These are phyloP conservation scores for Scopulariopsis brevicaulis DNA, from an alignment of 2,329 filamentous ascomycete species.

Conservation along the genomic window DNA sequence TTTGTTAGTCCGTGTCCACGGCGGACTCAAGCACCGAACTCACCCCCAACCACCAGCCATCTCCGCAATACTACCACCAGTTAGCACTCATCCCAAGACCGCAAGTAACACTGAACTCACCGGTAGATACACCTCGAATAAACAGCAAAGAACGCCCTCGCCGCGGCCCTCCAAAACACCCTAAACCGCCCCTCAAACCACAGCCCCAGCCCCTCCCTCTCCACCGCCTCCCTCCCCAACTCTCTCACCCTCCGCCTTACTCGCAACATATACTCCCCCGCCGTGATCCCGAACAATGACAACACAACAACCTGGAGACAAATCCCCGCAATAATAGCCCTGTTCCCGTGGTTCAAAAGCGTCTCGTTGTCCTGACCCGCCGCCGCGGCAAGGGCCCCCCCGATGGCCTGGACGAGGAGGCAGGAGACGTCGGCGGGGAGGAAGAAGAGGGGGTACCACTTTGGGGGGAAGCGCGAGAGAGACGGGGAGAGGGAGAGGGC, in stretches of 20 bases:
- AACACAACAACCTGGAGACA: constrained; percentile 41
- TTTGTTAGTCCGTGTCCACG: neutral
- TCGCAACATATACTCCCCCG: constrained; percentile 32
- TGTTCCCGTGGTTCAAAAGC: constrained; percentile 33
- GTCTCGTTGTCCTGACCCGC: constrained; percentile 24
- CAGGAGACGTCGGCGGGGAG: constrained; percentile 48
- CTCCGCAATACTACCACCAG: constrained; percentile 38
- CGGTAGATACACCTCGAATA: constrained; percentile 43
- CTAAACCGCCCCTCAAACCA: constrained; percentile 32
- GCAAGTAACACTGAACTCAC: constrained; percentile 18
- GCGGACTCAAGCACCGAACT: neutral
- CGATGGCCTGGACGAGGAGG: constrained; percentile 46
- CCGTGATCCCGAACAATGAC: constrained; percentile 28
- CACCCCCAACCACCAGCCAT: constrained; percentile 51
- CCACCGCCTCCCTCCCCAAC: constrained; percentile 15
- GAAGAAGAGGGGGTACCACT: constrained; percentile 44
- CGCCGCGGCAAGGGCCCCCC: constrained; percentile 41
- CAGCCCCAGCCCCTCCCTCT: constrained; percentile 18
- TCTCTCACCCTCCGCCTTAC: constrained; percentile 24
- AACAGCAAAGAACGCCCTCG: constrained; percentile 30
- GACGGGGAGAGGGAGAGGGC: constrained; percentile 33
- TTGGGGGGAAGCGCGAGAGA: constrained; percentile 38
- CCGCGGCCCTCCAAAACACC: constrained; percentile 30
- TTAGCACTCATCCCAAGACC: neutral
- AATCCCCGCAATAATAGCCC: constrained; percentile 41